Conservation (phyloP, 495 filamentous ascomycete species). For the Tuber calosporum region DNA sequence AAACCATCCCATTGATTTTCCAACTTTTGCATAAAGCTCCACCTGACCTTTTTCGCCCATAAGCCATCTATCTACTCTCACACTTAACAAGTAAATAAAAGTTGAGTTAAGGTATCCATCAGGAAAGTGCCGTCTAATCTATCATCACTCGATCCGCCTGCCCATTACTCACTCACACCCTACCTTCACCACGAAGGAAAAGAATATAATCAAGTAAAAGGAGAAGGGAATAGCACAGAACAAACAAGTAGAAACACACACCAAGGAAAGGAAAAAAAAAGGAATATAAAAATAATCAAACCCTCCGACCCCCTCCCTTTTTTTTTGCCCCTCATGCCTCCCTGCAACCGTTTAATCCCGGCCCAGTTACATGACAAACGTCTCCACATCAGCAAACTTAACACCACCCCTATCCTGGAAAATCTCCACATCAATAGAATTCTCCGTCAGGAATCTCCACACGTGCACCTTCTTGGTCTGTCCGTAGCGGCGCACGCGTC, state of each 20-base stretch:
- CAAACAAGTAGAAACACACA: neutral
- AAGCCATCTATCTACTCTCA: neutral
- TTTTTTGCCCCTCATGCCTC: neutral
- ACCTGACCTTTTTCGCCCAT: neutral
- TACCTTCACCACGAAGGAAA: neutral
- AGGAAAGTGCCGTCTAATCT: neutral
- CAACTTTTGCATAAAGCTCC: neutral
- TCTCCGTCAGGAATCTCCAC: conserved; percentile 58
- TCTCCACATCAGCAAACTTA: conserved; percentile 30
- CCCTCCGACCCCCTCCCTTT: neutral
- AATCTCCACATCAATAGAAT: conserved; percentile 66
- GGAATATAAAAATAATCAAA: conserved; percentile 43
- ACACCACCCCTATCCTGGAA: conserved; percentile 47
- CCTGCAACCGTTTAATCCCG: neutral
- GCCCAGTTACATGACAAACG: neutral
- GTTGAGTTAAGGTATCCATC: neutral
- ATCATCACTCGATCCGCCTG: neutral
- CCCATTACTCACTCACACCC: neutral
- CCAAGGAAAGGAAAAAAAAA: conserved; percentile 1
- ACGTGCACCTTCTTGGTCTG: conserved; percentile 61
- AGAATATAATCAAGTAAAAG: neutral
- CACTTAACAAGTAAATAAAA: neutral
- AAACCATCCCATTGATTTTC: neutral
- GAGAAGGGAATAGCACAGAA: neutral
- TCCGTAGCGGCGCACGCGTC: conserved; percentile 59